These are phyloP conservation scores for Mortierella alpina DNA, from an alignment of 192 early-diverging fungal genomes.

Conservation along the genomic window DNA sequence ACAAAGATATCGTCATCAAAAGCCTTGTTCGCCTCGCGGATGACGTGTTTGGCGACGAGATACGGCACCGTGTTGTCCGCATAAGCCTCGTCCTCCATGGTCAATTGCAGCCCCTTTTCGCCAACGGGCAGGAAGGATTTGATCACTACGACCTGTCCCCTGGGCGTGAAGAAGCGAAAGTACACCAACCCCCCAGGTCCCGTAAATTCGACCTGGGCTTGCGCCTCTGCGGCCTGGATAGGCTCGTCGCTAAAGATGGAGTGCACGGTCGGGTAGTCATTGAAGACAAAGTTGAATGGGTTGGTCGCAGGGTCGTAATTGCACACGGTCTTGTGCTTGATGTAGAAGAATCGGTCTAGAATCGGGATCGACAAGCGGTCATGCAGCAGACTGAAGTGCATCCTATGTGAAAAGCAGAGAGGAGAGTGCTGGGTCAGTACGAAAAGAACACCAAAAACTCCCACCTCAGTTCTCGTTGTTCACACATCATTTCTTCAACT, in stretches of 20 bases:
- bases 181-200: constrained; percentile 50
- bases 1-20: constrained; percentile 55
- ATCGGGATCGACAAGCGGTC: constrained; percentile 43
- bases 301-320: constrained; percentile 47
- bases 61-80: constrained; percentile 37
- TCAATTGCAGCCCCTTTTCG: constrained; percentile 44
- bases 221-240: constrained; percentile 38
- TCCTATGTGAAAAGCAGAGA: constrained; percentile 15
- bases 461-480: background rate
- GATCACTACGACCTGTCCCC: constrained; percentile 32
- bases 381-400: constrained; percentile 43
- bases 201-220: constrained; percentile 46
- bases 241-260: constrained; percentile 38
- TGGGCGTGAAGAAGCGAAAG: constrained; percentile 51
- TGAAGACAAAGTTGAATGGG: constrained; percentile 51
- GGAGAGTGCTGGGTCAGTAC: background rate
- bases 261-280: constrained; percentile 47
- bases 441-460: background rate
- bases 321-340: constrained; percentile 42
- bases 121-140: constrained; percentile 48
- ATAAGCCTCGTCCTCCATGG: constrained; percentile 53
- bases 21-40: constrained; percentile 50
- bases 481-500: background rate
- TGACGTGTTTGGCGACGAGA: constrained; percentile 32
- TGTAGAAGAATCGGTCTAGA: constrained; percentile 44